Percentiles rank a stretch among this genome's conserved stretches.
Evolutionary conservation across 495 filamentous ascomycete species (phyloP).

Genomic region (Aspergillus panamensis): DNA sequence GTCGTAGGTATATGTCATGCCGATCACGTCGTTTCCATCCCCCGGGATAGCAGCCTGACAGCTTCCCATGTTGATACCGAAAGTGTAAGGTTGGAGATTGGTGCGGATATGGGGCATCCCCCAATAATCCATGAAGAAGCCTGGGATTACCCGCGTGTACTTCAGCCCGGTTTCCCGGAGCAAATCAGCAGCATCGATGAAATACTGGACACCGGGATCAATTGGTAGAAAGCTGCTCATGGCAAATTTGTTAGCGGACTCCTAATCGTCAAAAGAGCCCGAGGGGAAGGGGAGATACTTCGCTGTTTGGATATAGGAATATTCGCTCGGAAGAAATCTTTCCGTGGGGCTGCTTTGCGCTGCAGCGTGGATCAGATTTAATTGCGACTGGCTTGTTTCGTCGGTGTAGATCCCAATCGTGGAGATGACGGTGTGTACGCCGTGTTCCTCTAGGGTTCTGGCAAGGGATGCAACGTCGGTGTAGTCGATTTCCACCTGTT

Average conservation of each 20-base stretch:
- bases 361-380: constrained; percentile 50
- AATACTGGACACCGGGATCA: constrained; percentile 37
- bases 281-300: constrained; percentile 21
- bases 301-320: constrained; percentile 38
- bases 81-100: constrained; percentile 35
- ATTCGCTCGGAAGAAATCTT: constrained; percentile 51
- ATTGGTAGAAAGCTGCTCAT: constrained; percentile 27
- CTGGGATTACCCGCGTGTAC: constrained; percentile 47
- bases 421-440: constrained; percentile 52
- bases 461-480: constrained; percentile 33
- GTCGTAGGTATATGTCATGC: constrained; percentile 53
- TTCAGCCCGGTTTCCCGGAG: constrained; percentile 36
- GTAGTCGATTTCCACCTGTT: constrained; percentile 41
- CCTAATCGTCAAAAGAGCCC: background rate
- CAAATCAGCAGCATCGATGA: constrained; percentile 31
- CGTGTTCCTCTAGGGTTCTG: constrained; percentile 42
- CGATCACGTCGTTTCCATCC: constrained; percentile 42
- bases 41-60: constrained; percentile 51
- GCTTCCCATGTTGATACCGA: constrained; percentile 47
- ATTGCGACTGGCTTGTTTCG: constrained; percentile 33
- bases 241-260: background rate
- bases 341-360: constrained; percentile 41
- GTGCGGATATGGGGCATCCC: constrained; percentile 45
- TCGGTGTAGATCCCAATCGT: constrained; percentile 37
- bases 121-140: constrained; percentile 56